Evolutionary conservation across 1,284 basidiomycete species (phyloP).

Genomic region (Xerocomus nothofagi): DNA sequence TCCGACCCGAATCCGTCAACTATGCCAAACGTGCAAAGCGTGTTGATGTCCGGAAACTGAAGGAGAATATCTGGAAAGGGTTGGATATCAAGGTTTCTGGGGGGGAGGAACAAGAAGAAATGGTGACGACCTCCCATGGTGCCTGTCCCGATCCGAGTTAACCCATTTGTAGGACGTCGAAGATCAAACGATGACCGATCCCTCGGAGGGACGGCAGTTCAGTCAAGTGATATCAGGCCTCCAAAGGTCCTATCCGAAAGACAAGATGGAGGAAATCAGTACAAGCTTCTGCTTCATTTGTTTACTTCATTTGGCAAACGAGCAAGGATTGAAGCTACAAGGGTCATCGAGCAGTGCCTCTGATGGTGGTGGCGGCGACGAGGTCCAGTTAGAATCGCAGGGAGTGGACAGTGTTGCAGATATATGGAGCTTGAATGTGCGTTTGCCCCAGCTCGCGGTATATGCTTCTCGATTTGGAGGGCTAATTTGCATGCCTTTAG

Average conservation of each 20-base stretch:
- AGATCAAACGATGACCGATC: conserved; percentile 53
- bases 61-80: conserved; percentile 97
- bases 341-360: conserved; percentile 21
- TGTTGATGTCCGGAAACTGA: conserved; percentile 94
- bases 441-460: conserved; percentile 14
- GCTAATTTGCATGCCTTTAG: conserved; percentile 37
- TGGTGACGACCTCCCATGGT: conserved; percentile 46
- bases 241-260: conserved; percentile 80
- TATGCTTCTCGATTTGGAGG: not conserved
- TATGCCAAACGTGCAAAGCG: conserved; percentile 96
- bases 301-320: conserved; percentile 91
- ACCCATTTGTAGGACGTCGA: conserved; percentile 52
- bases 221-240: conserved; percentile 83
- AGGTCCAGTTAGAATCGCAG: conserved; percentile 30
- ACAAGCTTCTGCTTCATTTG: conserved; percentile 99
- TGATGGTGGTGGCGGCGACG: conserved; percentile 34
- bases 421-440: conserved; percentile 76
- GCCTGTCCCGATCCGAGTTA: not conserved
- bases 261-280: conserved; percentile 97
- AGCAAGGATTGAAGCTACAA: conserved; percentile 87
- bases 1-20: conserved; percentile 88
- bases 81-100: conserved; percentile 70
- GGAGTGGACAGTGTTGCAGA: conserved; percentile 55
- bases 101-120: conserved; percentile 43
- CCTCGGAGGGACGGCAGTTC: conserved; percentile 73